Evolutionary conservation across 225 moss, liverwort and hornwort genomes (phyloP).

Genomic region (Pseudoscleropodium purum): DNA sequence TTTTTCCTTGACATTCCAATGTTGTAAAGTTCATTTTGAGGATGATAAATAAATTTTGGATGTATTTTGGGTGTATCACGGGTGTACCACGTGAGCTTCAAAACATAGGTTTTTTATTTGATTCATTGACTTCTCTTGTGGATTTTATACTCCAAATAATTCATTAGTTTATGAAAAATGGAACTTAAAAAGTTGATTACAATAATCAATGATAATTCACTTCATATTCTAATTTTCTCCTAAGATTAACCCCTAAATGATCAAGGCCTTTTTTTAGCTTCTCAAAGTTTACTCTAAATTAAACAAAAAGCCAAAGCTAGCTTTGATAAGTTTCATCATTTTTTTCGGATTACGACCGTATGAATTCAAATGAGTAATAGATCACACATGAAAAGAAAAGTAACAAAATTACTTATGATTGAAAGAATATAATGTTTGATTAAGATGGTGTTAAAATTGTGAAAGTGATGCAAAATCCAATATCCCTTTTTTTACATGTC

Average conservation of each 20-base stretch:
- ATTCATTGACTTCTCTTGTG: background rate
- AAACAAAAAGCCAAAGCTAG: background rate
- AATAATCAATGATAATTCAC: fast-evolving
- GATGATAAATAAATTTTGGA: too few relatives aligned
- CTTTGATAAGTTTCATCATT: background rate
- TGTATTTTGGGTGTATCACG: too few relatives aligned
- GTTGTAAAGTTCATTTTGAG: background rate
- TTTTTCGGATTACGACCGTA: background rate
- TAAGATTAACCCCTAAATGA: too few relatives aligned
- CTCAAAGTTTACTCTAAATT: background rate
- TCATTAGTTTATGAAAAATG: background rate
- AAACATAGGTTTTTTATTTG: too few relatives aligned
- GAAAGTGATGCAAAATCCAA: background rate
- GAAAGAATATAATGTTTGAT: background rate
- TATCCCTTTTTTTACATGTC: background rate
- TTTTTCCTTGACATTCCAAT: background rate
- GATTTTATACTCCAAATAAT: background rate
- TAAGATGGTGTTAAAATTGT: background rate
- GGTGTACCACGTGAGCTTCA: too few relatives aligned
- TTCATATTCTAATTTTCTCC: background rate
- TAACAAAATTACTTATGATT: background rate
- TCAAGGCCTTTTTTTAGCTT: background rate
- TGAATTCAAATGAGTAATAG: too few relatives aligned
- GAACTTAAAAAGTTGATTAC: background rate
- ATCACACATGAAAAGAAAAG: background rate